phyloP scores from a whole-genome alignment of 768 basidiomycete species.

The Russula griseocarnosa region DNA sequence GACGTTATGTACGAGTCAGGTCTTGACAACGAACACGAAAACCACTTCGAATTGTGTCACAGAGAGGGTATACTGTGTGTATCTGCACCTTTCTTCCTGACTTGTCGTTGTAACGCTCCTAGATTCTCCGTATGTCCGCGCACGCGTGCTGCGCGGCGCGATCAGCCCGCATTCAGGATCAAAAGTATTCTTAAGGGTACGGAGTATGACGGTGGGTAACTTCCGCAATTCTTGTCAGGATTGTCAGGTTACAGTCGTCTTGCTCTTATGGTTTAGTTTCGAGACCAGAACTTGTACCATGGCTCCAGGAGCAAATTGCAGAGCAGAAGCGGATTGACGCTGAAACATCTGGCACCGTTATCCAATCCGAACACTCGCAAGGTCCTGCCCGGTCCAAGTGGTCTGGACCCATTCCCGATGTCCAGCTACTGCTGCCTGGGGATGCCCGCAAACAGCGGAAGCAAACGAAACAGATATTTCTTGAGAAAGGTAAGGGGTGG shows the following conservation, averaged over 20 bases:
- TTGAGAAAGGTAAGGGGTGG: slow-evolving; percentile 54
- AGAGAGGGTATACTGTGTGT: slow-evolving; percentile 79
- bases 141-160: slow-evolving; percentile 53
- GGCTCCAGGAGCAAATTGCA: slow-evolving; percentile 71
- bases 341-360: slow-evolving; percentile 54
- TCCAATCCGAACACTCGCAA: slow-evolving; percentile 41
- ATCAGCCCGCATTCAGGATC: slow-evolving; percentile 71
- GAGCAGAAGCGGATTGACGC: slow-evolving; percentile 76
- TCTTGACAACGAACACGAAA: slow-evolving; percentile 58
- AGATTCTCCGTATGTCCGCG: slow-evolving; percentile 53
- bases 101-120: neutral
- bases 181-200: slow-evolving; percentile 78
- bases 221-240: neutral
- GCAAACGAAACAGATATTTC: slow-evolving; percentile 62
- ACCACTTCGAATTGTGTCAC: slow-evolving; percentile 60
- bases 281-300: slow-evolving; percentile 65
- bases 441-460: slow-evolving; percentile 75
- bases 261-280: slow-evolving; percentile 40
- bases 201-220: slow-evolving; percentile 61
- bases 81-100: neutral
- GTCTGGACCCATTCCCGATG: slow-evolving; percentile 38
- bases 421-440: slow-evolving; percentile 62
- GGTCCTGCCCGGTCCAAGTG: slow-evolving; percentile 37
- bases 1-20: slow-evolving; percentile 85
- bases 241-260: slow-evolving; percentile 12